Evolutionary conservation across 2,329 filamentous ascomycete genomes (phyloP).

Genomic region (Ophiosphaerella korrae): DNA sequence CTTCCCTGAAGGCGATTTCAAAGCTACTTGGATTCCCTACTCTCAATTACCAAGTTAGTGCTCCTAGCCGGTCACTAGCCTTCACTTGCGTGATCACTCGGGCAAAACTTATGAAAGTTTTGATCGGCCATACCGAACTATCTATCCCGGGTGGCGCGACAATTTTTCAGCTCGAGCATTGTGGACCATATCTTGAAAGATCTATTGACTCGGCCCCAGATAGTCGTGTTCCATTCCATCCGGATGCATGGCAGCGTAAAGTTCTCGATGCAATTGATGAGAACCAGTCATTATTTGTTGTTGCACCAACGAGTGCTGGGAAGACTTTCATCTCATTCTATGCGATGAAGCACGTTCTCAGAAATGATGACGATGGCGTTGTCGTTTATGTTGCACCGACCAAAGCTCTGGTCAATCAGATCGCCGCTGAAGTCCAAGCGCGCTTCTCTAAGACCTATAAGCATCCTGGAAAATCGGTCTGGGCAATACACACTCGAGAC

Average conservation of each 20-base stretch:
- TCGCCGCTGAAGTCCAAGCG: constrained; percentile 77
- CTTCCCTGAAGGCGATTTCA: constrained; percentile 5
- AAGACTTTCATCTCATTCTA: constrained; percentile 88
- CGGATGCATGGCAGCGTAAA: constrained; percentile 76
- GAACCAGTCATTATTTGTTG: constrained; percentile 72
- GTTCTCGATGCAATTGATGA: constrained; percentile 76
- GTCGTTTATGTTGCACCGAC: constrained; percentile 81
- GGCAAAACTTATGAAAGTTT: constrained; percentile 38
- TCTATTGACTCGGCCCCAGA: constrained; percentile 72
- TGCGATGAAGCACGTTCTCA: constrained; percentile 76
- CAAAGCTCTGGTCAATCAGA: constrained; percentile 82
- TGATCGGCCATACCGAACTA: constrained; percentile 47
- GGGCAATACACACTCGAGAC: constrained; percentile 79
- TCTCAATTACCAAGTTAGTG: constrained; percentile 4
- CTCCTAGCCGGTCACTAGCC: constrained; percentile 5
- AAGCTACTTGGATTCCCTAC: constrained; percentile 4
- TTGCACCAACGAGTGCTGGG: constrained; percentile 78
- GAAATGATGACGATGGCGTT: constrained; percentile 70
- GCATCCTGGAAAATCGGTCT: constrained; percentile 66
- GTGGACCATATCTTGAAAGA: constrained; percentile 75
- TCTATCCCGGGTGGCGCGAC: constrained; percentile 41
- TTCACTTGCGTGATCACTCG: constrained; percentile 10
- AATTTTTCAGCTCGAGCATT: constrained; percentile 71
- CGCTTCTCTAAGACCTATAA: constrained; percentile 71
- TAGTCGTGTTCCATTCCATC: constrained; percentile 70